Conservation (phyloP, 257 asterid genomes). For the Solanum okadae region DNA sequence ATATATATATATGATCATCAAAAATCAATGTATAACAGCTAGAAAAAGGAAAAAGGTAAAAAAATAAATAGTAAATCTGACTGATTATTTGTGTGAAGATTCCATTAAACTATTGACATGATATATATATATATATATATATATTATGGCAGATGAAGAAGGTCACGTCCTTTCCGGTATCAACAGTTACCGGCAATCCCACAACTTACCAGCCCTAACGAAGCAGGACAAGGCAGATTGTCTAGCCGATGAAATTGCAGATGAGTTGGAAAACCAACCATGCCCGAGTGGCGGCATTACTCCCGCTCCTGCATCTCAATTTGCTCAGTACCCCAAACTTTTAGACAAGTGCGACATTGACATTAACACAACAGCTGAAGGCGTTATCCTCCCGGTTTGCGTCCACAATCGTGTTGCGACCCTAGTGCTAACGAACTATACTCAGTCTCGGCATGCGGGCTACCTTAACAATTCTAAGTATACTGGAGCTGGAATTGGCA, state of each 20-base stretch:
- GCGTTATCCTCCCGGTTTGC: constrained; percentile 65
- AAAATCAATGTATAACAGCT: background rate
- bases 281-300: constrained; percentile 20
- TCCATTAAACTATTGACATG: background rate
- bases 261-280: constrained; percentile 29
- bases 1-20: background rate
- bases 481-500: constrained; percentile 59
- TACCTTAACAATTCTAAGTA: constrained; percentile 45
- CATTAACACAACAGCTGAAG: constrained; percentile 47
- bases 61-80: background rate
- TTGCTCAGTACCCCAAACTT: constrained; percentile 30
- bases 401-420: constrained; percentile 51
- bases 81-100: background rate
- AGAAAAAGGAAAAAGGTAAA: background rate
- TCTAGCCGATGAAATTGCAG: constrained; percentile 48
- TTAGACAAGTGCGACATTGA: constrained; percentile 48
- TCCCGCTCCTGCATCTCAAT: constrained; percentile 17
- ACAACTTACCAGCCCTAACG: constrained; percentile 17
- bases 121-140: background rate
- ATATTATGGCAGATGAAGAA: constrained; percentile 36
- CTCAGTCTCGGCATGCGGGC: constrained; percentile 37
- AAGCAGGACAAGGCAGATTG: constrained; percentile 63
- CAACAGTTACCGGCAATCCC: constrained; percentile 61
- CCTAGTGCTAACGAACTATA: constrained; percentile 68
- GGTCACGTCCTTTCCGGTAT: constrained; percentile 50